phyloP scores from a whole-genome alignment of 1,284 basidiomycete genomes.

The Boletus semigastroideus region DNA sequence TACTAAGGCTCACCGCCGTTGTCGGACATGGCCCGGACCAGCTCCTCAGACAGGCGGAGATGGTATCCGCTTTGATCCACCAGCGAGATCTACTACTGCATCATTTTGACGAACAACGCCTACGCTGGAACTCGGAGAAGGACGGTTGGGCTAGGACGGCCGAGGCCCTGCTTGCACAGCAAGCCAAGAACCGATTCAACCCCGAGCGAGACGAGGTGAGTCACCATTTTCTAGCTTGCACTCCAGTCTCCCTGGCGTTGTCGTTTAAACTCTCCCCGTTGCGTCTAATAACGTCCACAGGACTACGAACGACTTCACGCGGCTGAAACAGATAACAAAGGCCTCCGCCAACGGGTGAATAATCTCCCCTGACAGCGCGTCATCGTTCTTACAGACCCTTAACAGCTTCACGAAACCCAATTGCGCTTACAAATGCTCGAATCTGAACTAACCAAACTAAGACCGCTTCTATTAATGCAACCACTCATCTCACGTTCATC shows the following conservation, averaged over 20 bases:
- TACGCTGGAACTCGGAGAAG: constrained; percentile 57
- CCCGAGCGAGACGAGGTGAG: constrained; percentile 46
- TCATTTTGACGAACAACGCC: constrained; percentile 53
- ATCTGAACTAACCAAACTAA: constrained; percentile 42
- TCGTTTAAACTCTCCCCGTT: neutral
- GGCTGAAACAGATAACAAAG: constrained; percentile 54
- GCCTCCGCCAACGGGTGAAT: constrained; percentile 53
- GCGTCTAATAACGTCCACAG: constrained; percentile 34
- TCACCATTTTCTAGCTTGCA: constrained; percentile 2
- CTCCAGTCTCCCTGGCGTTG: neutral
- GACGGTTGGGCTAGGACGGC: constrained; percentile 60
- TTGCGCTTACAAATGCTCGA: constrained; percentile 40
- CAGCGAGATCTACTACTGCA: constrained; percentile 59
- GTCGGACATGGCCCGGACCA: constrained; percentile 45
- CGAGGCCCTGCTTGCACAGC: constrained; percentile 58
- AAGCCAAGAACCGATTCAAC: constrained; percentile 36
- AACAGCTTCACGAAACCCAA: constrained; percentile 43
- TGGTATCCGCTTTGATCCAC: constrained; percentile 51
- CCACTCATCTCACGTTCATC: constrained; percentile 33
- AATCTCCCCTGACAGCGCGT: neutral
- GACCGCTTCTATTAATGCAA: constrained; percentile 47
- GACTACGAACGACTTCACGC: constrained; percentile 50
- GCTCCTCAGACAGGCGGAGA: constrained; percentile 57
- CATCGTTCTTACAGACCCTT: constrained; percentile 10
- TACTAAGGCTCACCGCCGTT: constrained; percentile 48